A percentile compares a stretch with the other conserved stretches of the same genome.
These are phyloP conservation scores for Russula abietina DNA, from an alignment of 768 basidiomycete genomes.

Conservation along the genomic window DNA sequence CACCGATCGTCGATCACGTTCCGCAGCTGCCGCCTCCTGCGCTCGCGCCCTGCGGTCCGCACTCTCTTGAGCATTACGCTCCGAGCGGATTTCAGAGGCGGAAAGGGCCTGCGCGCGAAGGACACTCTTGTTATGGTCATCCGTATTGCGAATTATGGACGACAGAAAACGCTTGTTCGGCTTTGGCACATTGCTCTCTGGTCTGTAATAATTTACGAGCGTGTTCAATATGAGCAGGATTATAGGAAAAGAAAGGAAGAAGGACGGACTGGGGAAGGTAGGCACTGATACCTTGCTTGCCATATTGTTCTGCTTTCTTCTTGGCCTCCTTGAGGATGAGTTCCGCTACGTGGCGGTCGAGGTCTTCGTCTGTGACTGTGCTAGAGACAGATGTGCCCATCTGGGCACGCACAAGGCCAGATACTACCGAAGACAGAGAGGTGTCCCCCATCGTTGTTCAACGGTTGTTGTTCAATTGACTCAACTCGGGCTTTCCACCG, in stretches of 20 bases:
- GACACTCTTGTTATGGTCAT: constrained; percentile 90
- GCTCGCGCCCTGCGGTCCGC: constrained; percentile 59
- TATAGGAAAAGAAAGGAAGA: not conserved
- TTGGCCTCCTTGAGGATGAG: constrained; percentile 91
- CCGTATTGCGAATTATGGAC: constrained; percentile 87
- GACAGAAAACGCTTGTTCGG: constrained; percentile 79
- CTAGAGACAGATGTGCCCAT: constrained; percentile 60
- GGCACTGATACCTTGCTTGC: constrained; percentile 69
- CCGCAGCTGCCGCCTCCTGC: constrained; percentile 69
- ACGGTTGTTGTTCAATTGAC: not conserved
- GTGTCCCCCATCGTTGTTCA: constrained; percentile 39
- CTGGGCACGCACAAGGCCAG: constrained; percentile 68
- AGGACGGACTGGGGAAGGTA: constrained; percentile 56
- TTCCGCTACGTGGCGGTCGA: constrained; percentile 88
- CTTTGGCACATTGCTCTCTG: constrained; percentile 67
- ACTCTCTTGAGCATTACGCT: constrained; percentile 60
- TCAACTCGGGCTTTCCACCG: not conserved
- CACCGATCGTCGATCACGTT: constrained; percentile 42
- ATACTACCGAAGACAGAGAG: constrained; percentile 80
- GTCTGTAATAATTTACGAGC: constrained; percentile 33
- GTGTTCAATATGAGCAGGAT: not conserved
- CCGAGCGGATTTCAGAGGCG: constrained; percentile 65
- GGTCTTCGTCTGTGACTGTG: constrained; percentile 69
- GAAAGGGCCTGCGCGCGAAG: constrained; percentile 65
- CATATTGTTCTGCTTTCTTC: constrained; percentile 78